Base-by-base conservation (phyloP, 495 filamentous ascomycete genomes). In the Tuber microsphaerosporum region DNA sequence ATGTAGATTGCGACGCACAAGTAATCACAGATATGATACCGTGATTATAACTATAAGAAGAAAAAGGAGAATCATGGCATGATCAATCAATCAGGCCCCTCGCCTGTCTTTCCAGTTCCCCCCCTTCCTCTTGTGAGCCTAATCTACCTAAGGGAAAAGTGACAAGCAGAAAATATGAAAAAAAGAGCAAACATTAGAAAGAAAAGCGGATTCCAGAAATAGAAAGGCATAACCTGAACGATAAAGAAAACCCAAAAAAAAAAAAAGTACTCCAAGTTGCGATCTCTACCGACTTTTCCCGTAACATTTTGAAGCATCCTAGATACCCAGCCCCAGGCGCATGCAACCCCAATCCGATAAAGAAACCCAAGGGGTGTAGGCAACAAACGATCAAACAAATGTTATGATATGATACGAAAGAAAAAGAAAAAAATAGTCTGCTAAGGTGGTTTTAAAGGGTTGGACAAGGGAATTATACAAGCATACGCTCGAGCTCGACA, bases 401-500 rank as follows among this genome's bases (percentile, higher is more conserved):
- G 26, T 65, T 65, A 34, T 4, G 56, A 34, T 37, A 37, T 37
- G 34, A 37, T 65, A 34, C 10, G 73, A 79, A 79, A 75, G 68
- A 73, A 75, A 65, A 79, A n/a, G n/a, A n/a, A 70, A 79, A 73
- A 79, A 74, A 79, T 69, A 31, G n/a, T 74, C 31, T 72, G 68
- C 31, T 43, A 44, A 71, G 69, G 44, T 72, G 70, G 76, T 70
- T 79, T 79, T 71, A 73, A 79, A 65, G 72, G 65, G 73, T 73
- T 71, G 73, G 70, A 46, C 75, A 74, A 75, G 16, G 26, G 34
- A 75, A 39, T 79, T 34, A 79, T 26, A 75, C 41, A 73, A 79
- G 77, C 75, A 81, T 72, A 39, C 74, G 71, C 70, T 82, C 81
- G 17, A 82, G 75, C 19, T 82, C 81, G 14, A 82, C 71, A 45